Evolutionary conservation across 495 filamentous ascomycete species (phyloP).

Genomic region (Penicillium alfredii): DNA sequence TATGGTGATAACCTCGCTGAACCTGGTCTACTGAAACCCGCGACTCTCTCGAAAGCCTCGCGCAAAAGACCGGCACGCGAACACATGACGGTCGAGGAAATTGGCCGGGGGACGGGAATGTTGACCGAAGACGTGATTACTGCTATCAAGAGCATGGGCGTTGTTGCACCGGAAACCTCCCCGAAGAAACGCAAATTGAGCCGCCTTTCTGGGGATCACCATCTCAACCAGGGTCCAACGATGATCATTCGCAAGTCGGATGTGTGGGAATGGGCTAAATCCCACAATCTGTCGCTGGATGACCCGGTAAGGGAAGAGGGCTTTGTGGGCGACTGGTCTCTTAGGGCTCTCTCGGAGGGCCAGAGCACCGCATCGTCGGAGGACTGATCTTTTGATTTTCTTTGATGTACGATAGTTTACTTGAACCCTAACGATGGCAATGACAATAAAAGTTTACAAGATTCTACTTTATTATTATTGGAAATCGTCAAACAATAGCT

Average conservation of each 20-base stretch:
- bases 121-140: conserved; percentile 72
- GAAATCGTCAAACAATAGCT: too few species aligned
- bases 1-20: conserved; percentile 20
- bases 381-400: too few species aligned
- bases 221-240: conserved; percentile 26
- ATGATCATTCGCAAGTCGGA: conserved; percentile 41
- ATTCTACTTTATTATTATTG: too few species aligned
- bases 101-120: conserved; percentile 68
- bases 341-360: conserved; percentile 8
- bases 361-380: conserved; percentile 1
- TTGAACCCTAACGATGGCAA: conserved; percentile 9
- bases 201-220: conserved; percentile 19
- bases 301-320: conserved; percentile 46
- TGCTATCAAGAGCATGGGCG: conserved; percentile 71
- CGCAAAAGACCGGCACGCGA: conserved; percentile 33
- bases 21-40: conserved; percentile 23
- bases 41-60: conserved; percentile 20
- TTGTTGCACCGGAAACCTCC: conserved; percentile 54
- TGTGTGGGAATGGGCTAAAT: conserved; percentile 41
- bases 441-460: conserved; percentile 2
- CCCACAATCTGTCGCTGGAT: conserved; percentile 34
- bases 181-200: conserved; percentile 35
- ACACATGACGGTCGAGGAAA: conserved; percentile 48
- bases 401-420: conserved; percentile 11
- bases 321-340: conserved; percentile 35